Percentiles rank a stretch among this genome's conserved stretches.
Evolutionary conservation across 192 early-diverging fungal genomes (phyloP).

Genomic region (Blastocladiella britannica): DNA sequence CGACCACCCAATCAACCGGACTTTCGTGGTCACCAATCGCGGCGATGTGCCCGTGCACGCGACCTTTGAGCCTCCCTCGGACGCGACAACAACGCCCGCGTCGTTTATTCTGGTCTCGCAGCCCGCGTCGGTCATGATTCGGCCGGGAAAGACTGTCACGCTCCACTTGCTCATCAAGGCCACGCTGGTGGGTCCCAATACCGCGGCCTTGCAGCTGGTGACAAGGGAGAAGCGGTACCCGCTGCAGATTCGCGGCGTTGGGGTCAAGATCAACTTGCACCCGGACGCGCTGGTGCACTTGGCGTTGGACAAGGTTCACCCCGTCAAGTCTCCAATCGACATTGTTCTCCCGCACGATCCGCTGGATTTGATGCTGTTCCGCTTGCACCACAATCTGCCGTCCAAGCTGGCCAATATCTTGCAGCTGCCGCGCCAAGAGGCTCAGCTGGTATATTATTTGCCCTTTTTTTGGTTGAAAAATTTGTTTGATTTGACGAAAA

Average conservation of each 20-base stretch:
- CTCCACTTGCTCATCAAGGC: conserved; percentile 18
- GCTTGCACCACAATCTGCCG: no score
- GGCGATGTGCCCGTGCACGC: conserved; percentile 27
- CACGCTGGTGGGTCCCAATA: conserved; percentile 14
- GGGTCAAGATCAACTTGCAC: conserved; percentile 16
- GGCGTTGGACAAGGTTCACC: not conserved
- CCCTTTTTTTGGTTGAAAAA: not conserved
- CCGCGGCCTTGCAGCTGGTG: conserved; percentile 12
- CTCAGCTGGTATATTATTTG: not conserved
- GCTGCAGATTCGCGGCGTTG: conserved; percentile 14
- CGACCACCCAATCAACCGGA: conserved; percentile 18
- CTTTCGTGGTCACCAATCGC: conserved; percentile 18
- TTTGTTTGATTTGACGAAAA: no score
- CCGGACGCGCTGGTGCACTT: not conserved
- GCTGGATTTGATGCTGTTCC: not conserved
- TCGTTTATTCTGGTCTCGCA: conserved; percentile 10
- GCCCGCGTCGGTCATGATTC: conserved; percentile 15
- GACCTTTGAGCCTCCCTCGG: conserved; percentile 11
- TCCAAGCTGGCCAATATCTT: no score
- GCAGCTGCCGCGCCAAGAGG: no score
- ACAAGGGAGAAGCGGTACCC: conserved; percentile 20
- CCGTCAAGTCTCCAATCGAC: not conserved
- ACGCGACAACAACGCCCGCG: not conserved
- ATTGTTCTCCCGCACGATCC: not conserved
- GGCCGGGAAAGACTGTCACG: conserved; percentile 12